Base-by-base conservation (phyloP, 1,284 basidiomycete species). In the Meira nashicola region DNA sequence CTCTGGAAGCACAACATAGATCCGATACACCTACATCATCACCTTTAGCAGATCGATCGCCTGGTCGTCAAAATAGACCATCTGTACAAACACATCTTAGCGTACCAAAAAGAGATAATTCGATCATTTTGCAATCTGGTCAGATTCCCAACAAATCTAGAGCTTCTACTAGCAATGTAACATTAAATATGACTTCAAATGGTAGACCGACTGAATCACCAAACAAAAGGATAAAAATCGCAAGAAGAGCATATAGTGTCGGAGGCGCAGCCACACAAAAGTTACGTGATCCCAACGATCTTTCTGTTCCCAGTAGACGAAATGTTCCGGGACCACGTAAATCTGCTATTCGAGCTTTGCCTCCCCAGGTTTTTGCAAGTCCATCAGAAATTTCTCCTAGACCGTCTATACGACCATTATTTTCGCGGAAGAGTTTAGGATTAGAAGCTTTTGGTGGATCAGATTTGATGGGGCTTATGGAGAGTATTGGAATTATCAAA, bases 241-340 rank as follows among this genome's bases (percentile, higher is more conserved):
- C 17, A 3, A 48, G 46, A 48, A 48, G 46, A 25, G 46, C 46
- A 37, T 40, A 56, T 15, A 56, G 55, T 40, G 23, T 56, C 2
- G 55, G 55, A 14, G 55, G 55, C 17, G 55, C 25, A 17, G n/a
- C 37, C 8, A 17, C 39, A n/a, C 54, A 23, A 15, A 55, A 33
- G 46, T 11, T 44, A 33, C n/a, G 21, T 14, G 54, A 43, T n/a
- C n/a, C 25, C 2, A 43, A 17, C 17, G 19, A 17, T 5, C 19
- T 28, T 11, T 33, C 39, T 6, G 40, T 47, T 4, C 54, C 55
- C n/a, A 50, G 55, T 46, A 23, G 55, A 37, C 51, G 54, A 10
- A 37, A 55, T 55, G 54, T 55, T 8, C 41, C 55, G 1, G 58
- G 54, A 7, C 58, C 58, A 17, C 58, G 58, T 39, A 60, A 60